phyloP scores from a whole-genome alignment of 2,329 filamentous ascomycete genomes.

The Penicillium sp. region DNA sequence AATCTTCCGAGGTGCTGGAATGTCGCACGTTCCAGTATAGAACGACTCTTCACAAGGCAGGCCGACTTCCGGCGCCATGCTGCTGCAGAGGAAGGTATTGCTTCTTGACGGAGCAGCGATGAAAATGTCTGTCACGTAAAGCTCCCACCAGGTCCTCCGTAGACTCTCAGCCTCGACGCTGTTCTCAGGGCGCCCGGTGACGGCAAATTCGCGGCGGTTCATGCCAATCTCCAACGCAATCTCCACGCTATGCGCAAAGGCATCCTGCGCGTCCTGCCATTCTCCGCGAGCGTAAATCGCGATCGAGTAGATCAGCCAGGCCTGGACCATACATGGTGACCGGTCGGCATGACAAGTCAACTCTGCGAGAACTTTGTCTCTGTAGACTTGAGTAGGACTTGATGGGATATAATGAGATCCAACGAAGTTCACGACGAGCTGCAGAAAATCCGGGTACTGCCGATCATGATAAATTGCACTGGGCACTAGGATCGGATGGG shows the following conservation, averaged over 20 bases:
- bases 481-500: constrained; percentile 58
- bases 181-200: constrained; percentile 48
- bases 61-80: constrained; percentile 66
- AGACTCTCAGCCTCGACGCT: constrained; percentile 74
- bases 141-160: constrained; percentile 85
- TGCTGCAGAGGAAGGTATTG: constrained; percentile 63
- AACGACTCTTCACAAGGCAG: constrained; percentile 78
- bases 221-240: constrained; percentile 74
- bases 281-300: constrained; percentile 38
- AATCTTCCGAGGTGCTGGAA: constrained; percentile 60
- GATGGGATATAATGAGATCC: constrained; percentile 53
- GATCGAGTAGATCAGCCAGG: constrained; percentile 39
- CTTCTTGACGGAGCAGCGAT: constrained; percentile 64
- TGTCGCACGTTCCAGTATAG: constrained; percentile 52
- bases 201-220: constrained; percentile 64
- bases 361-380: constrained; percentile 29
- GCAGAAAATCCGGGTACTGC: constrained; percentile 49
- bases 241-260: constrained; percentile 64
- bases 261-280: constrained; percentile 32
- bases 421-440: constrained; percentile 54
- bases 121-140: constrained; percentile 76
- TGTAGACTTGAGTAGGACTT: constrained; percentile 22
- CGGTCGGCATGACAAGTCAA: constrained; percentile 25
- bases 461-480: constrained; percentile 39
- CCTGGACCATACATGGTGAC: constrained; percentile 41